These are phyloP conservation scores for Euptelea pleiosperma DNA, from an alignment of 164 flowering plant genomes.

Conservation along the genomic window DNA sequence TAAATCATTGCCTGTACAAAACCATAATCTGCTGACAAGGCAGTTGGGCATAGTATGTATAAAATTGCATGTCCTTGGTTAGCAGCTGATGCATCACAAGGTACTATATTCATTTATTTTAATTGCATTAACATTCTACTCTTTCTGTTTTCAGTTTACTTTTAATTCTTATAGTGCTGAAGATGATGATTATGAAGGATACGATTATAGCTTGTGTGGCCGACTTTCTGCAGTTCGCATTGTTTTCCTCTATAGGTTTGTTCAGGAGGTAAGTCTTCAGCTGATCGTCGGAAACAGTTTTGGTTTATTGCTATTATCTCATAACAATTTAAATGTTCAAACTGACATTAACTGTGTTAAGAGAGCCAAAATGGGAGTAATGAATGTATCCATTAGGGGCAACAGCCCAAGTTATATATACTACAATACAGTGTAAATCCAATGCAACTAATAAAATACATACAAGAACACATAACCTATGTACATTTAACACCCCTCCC, in stretches of 20 bases:
- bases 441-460: too few relatives aligned
- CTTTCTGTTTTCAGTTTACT: constrained; percentile 50
- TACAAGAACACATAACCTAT: too few relatives aligned
- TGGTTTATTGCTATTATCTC: neutral
- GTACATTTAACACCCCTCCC: too few relatives aligned
- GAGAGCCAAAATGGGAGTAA: too few relatives aligned
- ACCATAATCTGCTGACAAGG: neutral
- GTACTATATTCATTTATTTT: neutral
- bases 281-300: neutral
- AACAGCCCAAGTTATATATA: too few relatives aligned
- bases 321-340: neutral
- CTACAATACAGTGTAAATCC: too few relatives aligned
- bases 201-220: constrained; percentile 82
- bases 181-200: constrained; percentile 96
- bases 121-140: constrained; percentile 1
- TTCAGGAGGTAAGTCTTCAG: constrained; percentile 71
- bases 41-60: neutral
- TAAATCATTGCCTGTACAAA: too few relatives aligned
- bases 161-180: constrained; percentile 80
- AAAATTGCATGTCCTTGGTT: neutral
- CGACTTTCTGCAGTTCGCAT: constrained; percentile 94
- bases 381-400: too few relatives aligned
- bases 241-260: constrained; percentile 89
- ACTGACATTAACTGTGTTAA: neutral
- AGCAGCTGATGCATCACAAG: constrained; percentile 2